Evolutionary conservation across 352 stramenopile species (phyloP).

Genomic region (Globisporangium alternatum): DNA sequence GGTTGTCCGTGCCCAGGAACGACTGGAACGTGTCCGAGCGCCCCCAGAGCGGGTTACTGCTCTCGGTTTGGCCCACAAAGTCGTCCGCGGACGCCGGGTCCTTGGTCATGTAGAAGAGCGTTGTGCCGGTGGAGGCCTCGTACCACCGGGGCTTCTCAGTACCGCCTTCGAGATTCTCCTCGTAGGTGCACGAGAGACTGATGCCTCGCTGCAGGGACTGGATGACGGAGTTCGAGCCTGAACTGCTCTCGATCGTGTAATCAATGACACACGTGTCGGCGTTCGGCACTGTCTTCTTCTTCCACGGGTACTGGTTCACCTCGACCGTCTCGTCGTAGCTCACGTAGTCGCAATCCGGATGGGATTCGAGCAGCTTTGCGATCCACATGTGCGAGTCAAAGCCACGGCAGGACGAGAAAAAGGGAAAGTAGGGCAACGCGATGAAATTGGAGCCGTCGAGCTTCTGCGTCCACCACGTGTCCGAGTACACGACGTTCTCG

Average conservation of each 20-base stretch:
- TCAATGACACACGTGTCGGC: slow-evolving; percentile 80
- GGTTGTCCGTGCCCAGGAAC: slow-evolving; percentile 57
- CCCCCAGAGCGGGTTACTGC: slow-evolving; percentile 45
- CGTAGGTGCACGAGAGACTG: slow-evolving; percentile 90
- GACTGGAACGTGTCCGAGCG: slow-evolving; percentile 42
- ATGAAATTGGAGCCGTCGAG: slow-evolving; percentile 63
- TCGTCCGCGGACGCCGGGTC: slow-evolving; percentile 55
- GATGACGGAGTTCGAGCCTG: slow-evolving; percentile 7
- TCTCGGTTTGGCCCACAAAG: slow-evolving; percentile 45
- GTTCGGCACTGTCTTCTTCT: slow-evolving; percentile 74
- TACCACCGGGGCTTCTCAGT: slow-evolving; percentile 87
- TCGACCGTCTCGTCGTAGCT: slow-evolving; percentile 86
- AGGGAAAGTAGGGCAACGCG: slow-evolving; percentile 94
- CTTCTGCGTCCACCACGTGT: slow-evolving; percentile 80
- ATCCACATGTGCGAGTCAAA: slow-evolving; percentile 94
- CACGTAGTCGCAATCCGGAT: slow-evolving; percentile 91
- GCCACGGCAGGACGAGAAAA: slow-evolving; percentile 94
- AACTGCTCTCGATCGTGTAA: slow-evolving; percentile 31
- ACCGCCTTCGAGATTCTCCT: slow-evolving; percentile 76
- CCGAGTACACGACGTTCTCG: slow-evolving; percentile 35
- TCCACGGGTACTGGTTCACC: slow-evolving; percentile 91
- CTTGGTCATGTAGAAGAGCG: slow-evolving; percentile 88
- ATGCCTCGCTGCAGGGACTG: slow-evolving; percentile 61
- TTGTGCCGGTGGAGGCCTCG: slow-evolving; percentile 66
- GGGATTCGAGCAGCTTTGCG: slow-evolving; percentile 92